phyloP scores from a whole-genome alignment of 768 basidiomycete genomes.

The Lentinula sp. region DNA sequence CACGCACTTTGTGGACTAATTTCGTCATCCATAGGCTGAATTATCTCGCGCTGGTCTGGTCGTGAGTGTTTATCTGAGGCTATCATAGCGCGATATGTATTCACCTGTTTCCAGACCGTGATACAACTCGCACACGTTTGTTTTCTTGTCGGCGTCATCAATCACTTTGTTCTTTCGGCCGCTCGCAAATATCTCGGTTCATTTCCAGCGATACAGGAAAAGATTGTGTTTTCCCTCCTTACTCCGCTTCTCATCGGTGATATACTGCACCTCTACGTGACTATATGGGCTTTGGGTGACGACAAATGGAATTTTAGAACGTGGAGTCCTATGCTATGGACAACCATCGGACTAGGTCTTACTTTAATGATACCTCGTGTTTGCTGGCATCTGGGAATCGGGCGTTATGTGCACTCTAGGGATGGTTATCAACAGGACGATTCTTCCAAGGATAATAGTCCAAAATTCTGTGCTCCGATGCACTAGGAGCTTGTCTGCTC shows the following conservation, averaged over 20 bases:
- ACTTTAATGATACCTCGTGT: constrained; percentile 63
- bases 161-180: constrained; percentile 59
- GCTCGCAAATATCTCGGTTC: constrained; percentile 52
- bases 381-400: constrained; percentile 71
- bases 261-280: constrained; percentile 57
- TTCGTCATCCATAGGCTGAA: constrained; percentile 7
- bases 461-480: constrained; percentile 4
- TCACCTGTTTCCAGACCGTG: constrained; percentile 32
- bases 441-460: not conserved
- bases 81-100: not conserved
- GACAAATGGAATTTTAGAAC: constrained; percentile 50
- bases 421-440: constrained; percentile 31
- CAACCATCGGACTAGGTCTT: constrained; percentile 56
- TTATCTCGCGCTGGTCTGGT: constrained; percentile 62
- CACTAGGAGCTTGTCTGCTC: not conserved
- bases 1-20: not conserved
- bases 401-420: constrained; percentile 62
- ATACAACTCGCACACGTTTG: constrained; percentile 76
- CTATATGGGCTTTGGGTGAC: constrained; percentile 74
- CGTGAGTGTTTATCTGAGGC: not conserved
- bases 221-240: constrained; percentile 56
- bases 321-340: constrained; percentile 70
- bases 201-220: constrained; percentile 65
- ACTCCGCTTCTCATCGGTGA: constrained; percentile 69
- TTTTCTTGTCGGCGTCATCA: constrained; percentile 65